Evolutionary conservation across 2,329 filamentous ascomycete species (phyloP), one percentile per base, ranked within the genome.

Genomic region (Xylariaceae sp.): DNA sequence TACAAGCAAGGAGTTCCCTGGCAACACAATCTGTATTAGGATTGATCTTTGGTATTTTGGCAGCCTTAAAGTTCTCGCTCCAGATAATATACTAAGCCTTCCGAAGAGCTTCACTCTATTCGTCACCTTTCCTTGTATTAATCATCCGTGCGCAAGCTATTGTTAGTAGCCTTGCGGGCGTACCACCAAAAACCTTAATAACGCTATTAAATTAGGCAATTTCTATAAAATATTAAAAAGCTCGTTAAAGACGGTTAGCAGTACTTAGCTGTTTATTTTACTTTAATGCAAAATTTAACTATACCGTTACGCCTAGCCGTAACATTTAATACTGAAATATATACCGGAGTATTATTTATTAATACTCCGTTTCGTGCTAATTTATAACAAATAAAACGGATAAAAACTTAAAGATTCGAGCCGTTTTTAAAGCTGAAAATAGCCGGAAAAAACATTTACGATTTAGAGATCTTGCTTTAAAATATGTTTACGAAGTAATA

Each of bases 401-500:
- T n/a, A 19, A 48, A 43, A 48, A 19, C 44, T 16, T 43, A 48
- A 16, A 17, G 2, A 12, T 36, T 36, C 18, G 38, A 48, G 6
- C n/a, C 39, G 17, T 31, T 43, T 28, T 31, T 48, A 48, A 48
- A 48, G 17, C 10, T 48, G 31, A 48, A 48, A 48, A 48, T 48
- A 48, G 9, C 17, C n/a, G n/a, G 7, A 48, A 48, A 48, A 42
- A 36, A 48, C 7, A 43, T 13, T 38, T 22, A 48, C 4, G n/a
- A n/a, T n/a, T n/a, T n/a, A n/a, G 38, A 48, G 31, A n/a, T n/a
- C 18, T 48, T 48, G 17, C 13, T 48, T 41, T 47, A 47, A 41
- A 41, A 47, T 18, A 31, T 47, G n/a, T 11, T 47, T 14, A 47
- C 17, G n/a, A n/a, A n/a, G n/a, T n/a, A n/a, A n/a, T n/a, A n/a